phyloP scores from a whole-genome alignment of 1,284 basidiomycete species.

The Xerocomus amazonicus region DNA sequence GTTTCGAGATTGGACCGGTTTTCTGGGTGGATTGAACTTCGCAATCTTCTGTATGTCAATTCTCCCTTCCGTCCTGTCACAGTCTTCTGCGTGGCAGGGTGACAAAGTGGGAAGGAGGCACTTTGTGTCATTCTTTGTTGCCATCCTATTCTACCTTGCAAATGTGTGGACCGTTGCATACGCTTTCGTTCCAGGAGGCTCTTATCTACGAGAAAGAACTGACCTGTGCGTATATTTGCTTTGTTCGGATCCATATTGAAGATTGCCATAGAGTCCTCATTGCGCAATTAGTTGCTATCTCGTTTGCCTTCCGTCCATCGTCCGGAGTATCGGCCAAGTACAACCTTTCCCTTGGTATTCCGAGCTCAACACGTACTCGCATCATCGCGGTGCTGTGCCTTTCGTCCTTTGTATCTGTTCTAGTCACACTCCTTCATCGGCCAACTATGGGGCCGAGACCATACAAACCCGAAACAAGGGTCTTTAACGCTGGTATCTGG shows the following conservation, averaged over 20 bases:
- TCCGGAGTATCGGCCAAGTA: constrained; percentile 13
- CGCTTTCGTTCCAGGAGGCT: constrained; percentile 88
- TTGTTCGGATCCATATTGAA: background rate
- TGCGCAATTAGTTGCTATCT: constrained; percentile 48
- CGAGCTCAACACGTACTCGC: constrained; percentile 20
- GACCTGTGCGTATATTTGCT: constrained; percentile 49
- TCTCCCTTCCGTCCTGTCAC: constrained; percentile 50
- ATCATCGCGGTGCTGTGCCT: constrained; percentile 38
- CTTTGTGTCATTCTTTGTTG: constrained; percentile 58
- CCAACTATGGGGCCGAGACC: constrained; percentile 51
- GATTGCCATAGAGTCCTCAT: constrained; percentile 43
- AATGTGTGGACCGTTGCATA: constrained; percentile 88
- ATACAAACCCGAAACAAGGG: constrained; percentile 61
- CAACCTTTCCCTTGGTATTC: constrained; percentile 6
- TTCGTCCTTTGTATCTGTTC: constrained; percentile 47
- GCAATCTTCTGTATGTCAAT: constrained; percentile 68
- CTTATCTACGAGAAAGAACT: constrained; percentile 77
- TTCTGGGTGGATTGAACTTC: constrained; percentile 65
- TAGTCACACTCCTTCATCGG: constrained; percentile 52
- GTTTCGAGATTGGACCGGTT: constrained; percentile 73
- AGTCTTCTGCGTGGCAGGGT: constrained; percentile 35
- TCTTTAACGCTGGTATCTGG: constrained; percentile 90
- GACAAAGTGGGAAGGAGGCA: constrained; percentile 46
- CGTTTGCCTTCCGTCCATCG: constrained; percentile 45
- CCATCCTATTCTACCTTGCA: constrained; percentile 63